Conservation (phyloP, 768 basidiomycete species). For the Lentinus tigrinus region DNA sequence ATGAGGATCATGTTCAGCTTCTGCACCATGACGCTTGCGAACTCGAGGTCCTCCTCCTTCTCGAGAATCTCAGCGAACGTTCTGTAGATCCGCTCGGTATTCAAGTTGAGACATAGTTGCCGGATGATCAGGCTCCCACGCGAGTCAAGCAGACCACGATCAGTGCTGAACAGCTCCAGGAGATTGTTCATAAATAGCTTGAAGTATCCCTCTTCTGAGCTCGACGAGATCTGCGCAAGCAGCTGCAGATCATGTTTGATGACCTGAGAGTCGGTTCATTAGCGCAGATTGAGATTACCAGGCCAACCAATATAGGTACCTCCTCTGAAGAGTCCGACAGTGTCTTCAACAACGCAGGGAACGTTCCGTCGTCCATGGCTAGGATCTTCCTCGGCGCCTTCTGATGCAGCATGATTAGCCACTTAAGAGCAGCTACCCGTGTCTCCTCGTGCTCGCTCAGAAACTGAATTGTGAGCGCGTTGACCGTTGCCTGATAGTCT, state of each 20-base stretch:
- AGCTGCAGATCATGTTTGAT: constrained; percentile 96
- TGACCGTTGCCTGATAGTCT: constrained; percentile 91
- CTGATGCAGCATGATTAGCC: constrained; percentile 98
- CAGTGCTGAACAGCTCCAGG: constrained; percentile 92
- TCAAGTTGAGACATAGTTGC: constrained; percentile 90
- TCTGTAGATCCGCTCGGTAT: constrained; percentile 92
- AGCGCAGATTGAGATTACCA: background rate
- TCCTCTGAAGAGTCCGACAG: constrained; percentile 96
- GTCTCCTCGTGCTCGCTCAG: constrained; percentile 97
- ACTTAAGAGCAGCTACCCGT: constrained; percentile 91
- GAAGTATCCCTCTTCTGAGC: constrained; percentile 94
- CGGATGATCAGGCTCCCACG: constrained; percentile 95
- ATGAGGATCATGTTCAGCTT: constrained; percentile 96
- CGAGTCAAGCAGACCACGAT: constrained; percentile 83
- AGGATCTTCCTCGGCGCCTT: constrained; percentile 98
- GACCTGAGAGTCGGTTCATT: constrained; percentile 47
- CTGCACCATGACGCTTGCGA: constrained; percentile 96
- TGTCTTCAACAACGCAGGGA: constrained; percentile 92
- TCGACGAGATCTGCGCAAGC: constrained; percentile 94
- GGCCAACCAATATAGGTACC: constrained; percentile 38
- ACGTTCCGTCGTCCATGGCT: constrained; percentile 95
- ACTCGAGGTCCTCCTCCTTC: constrained; percentile 99
- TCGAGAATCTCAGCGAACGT: constrained; percentile 97
- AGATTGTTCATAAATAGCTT: constrained; percentile 94
- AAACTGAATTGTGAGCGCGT: constrained; percentile 90